Conservation (phyloP, 1,139 yeast species). For the Geotrichum candidum region DNA sequence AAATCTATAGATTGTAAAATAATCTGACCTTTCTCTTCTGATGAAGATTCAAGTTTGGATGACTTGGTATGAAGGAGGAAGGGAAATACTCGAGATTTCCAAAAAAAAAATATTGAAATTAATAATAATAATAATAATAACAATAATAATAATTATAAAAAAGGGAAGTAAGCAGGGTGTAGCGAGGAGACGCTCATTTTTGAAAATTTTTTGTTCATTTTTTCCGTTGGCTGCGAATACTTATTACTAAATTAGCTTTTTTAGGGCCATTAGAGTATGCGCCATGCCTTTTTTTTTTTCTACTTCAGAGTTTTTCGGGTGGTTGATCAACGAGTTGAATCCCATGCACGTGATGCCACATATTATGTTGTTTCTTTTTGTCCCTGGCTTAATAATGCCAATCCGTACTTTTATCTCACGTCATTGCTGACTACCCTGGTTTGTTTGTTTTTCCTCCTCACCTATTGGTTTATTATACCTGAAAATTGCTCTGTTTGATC, state of each 20-base stretch:
- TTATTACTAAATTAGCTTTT: too few species aligned
- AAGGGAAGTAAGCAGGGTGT: neutral
- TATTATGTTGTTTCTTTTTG: neutral
- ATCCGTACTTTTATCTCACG: too few species aligned
- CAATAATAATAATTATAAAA: too few species aligned
- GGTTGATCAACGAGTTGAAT: neutral
- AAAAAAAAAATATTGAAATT: neutral
- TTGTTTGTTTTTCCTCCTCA: too few species aligned
- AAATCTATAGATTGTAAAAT: neutral
- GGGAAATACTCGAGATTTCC: neutral
- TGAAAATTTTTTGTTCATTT: neutral
- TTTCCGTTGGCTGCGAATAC: neutral
- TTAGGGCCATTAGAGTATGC: too few species aligned
- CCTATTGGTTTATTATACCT: too few species aligned
- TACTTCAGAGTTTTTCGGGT: neutral
- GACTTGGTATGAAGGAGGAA: neutral
- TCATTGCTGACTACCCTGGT: too few species aligned
- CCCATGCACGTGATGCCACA: neutral
- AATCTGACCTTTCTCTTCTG: neutral
- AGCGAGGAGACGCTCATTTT: neutral
- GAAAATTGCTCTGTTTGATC: neutral
- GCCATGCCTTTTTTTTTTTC: neutral
- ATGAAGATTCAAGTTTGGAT: neutral
- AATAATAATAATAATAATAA: neutral
- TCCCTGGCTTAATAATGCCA: neutral